These are phyloP conservation scores for Arctium minus DNA, from an alignment of 129 eudicot species.

Conservation along the genomic window DNA sequence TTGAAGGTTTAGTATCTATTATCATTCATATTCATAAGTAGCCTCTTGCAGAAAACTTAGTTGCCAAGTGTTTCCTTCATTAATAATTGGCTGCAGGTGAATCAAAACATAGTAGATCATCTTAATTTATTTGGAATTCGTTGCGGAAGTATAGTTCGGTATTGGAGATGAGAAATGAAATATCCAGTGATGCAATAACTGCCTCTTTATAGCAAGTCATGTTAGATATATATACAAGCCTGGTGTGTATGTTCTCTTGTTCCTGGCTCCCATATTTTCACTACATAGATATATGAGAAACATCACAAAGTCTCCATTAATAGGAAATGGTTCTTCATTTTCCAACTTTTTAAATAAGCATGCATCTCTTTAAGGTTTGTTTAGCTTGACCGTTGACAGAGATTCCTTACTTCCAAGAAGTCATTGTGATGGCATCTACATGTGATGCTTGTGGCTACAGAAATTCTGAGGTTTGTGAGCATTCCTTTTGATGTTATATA, in stretches of 20 bases:
- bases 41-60: too few relatives aligned
- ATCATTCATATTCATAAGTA: too few relatives aligned
- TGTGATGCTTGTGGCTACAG: constrained; percentile 94
- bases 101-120: too few relatives aligned
- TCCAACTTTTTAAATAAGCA: background rate
- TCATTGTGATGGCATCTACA: constrained; percentile 90
- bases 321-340: background rate
- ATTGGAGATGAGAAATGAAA: too few relatives aligned
- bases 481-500: background rate
- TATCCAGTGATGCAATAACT: too few relatives aligned
- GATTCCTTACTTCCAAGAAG: constrained; percentile 96
- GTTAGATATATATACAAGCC: too few relatives aligned
- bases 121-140: too few relatives aligned
- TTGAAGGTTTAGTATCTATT: too few relatives aligned
- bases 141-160: too few relatives aligned
- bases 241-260: background rate
- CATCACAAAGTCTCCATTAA: background rate
- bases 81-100: too few relatives aligned
- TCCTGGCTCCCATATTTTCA: background rate
- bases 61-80: too few relatives aligned
- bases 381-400: constrained; percentile 61
- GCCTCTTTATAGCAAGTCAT: too few relatives aligned
- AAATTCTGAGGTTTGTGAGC: constrained; percentile 72
- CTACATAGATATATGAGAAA: constrained; percentile 4
- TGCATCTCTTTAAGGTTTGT: constrained; percentile 25